phyloP scores from a whole-genome alignment of 192 early-diverging fungal species.

The Dissophora globulifera region DNA sequence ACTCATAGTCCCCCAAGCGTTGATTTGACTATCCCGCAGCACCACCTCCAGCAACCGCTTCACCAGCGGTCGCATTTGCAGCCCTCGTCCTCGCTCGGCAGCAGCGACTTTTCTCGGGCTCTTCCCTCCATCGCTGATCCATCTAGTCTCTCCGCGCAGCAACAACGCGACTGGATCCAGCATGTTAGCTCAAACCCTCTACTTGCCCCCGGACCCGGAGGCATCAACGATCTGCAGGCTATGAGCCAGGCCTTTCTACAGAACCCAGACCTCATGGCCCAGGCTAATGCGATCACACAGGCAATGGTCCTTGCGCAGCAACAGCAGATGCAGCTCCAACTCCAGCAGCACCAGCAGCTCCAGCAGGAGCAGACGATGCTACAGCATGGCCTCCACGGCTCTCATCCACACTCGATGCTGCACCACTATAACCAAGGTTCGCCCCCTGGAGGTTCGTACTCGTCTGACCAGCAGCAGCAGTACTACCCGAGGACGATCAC shows the following conservation, averaged over 20 bases:
- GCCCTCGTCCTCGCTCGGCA: not conserved
- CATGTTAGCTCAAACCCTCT: slow-evolving; percentile 32
- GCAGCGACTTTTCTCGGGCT: not conserved
- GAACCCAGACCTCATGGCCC: slow-evolving; percentile 47
- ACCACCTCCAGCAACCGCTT: slow-evolving; percentile 9
- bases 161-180: slow-evolving; percentile 38
- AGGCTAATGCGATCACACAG: slow-evolving; percentile 47
- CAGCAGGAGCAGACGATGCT: slow-evolving; percentile 17
- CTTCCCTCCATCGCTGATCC: slow-evolving; percentile 9
- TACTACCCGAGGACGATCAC: not conserved
- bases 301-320: slow-evolving; percentile 45
- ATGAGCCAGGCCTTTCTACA: slow-evolving; percentile 52
- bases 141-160: not conserved
- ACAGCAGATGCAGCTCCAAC: slow-evolving; percentile 21
- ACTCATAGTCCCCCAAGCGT: slow-evolving; percentile 1
- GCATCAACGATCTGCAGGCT: slow-evolving; percentile 35
- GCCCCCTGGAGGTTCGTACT: slow-evolving; percentile 12
- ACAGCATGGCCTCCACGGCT: slow-evolving; percentile 8
- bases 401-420: slow-evolving; percentile 5
- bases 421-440: slow-evolving; percentile 16
- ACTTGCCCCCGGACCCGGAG: slow-evolving; percentile 27
- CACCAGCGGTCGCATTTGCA: slow-evolving; percentile 4
- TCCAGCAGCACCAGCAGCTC: slow-evolving; percentile 23
- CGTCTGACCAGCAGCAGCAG: slow-evolving; percentile 16
- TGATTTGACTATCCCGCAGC: not conserved